These are phyloP conservation scores for Lagenidium sp. DNA, from an alignment of 352 stramenopile species.

Conservation along the genomic window DNA sequence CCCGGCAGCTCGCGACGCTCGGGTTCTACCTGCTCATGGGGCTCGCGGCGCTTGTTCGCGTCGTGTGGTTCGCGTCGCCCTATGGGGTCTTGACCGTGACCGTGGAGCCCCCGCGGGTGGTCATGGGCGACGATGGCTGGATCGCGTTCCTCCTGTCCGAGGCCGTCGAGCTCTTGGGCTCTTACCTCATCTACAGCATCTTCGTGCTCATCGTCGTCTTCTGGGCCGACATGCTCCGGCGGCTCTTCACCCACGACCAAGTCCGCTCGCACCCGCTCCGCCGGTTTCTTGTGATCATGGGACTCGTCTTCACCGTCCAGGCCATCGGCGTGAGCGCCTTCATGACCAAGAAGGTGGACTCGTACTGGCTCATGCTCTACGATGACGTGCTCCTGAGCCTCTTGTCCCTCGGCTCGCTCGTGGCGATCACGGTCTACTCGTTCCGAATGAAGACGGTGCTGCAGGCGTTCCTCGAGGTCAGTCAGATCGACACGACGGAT, in stretches of 20 bases:
- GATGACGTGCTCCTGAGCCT: slow-evolving; percentile 86
- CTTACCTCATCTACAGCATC: slow-evolving; percentile 93
- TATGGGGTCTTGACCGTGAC: slow-evolving; percentile 65
- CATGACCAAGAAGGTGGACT: slow-evolving; percentile 70
- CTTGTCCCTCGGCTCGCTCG: slow-evolving; percentile 81
- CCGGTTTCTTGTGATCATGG: slow-evolving; percentile 83
- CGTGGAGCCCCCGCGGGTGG: slow-evolving; percentile 39
- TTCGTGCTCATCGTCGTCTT: slow-evolving; percentile 97
- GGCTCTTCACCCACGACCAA: slow-evolving; percentile 70
- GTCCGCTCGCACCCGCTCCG: slow-evolving; percentile 78
- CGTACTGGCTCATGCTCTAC: slow-evolving; percentile 93
- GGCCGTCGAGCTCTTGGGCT: slow-evolving; percentile 85
- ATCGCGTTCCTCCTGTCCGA: slow-evolving; percentile 75
- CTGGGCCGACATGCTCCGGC: slow-evolving; percentile 96
- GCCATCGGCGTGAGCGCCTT: slow-evolving; percentile 87
- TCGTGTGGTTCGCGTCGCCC: slow-evolving; percentile 67
- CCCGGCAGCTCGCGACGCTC: slow-evolving; percentile 55
- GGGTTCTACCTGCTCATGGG: slow-evolving; percentile 78
- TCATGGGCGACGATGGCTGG: slow-evolving; percentile 61
- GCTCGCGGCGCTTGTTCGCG: slow-evolving; percentile 47
- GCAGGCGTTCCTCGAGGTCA: slow-evolving; percentile 92
- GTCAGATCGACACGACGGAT: slow-evolving; percentile 95
- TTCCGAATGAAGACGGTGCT: slow-evolving; percentile 95
- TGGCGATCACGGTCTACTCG: slow-evolving; percentile 92
- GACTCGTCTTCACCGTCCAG: slow-evolving; percentile 61